A percentile compares a stretch with the other conserved stretches of the same genome.
phyloP scores from a whole-genome alignment of 768 basidiomycete species.

The Xanthoconium stramineum region DNA sequence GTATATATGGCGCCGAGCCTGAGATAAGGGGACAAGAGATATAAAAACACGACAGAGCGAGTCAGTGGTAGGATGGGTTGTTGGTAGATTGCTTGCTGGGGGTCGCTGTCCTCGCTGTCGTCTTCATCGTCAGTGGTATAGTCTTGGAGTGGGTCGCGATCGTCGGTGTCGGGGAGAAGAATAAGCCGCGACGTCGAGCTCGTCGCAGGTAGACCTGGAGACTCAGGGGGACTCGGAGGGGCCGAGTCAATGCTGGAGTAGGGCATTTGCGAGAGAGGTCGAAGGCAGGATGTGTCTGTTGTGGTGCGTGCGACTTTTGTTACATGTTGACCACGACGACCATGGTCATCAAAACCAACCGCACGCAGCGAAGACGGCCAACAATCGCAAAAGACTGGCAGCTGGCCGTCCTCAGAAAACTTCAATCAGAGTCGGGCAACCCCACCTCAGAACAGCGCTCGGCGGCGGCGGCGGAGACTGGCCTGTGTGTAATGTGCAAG shows the following conservation, averaged over 20 bases:
- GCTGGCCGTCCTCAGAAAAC: slow-evolving; percentile 27
- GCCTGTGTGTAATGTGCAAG: slow-evolving; percentile 26
- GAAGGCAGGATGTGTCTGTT: background rate
- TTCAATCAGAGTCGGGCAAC: slow-evolving; percentile 19
- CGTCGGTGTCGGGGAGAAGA: slow-evolving; percentile 56
- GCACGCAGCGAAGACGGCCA: slow-evolving; percentile 5
- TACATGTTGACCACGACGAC: slow-evolving; percentile 1
- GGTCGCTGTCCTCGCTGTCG: slow-evolving; percentile 33
- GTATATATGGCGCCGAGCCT: slow-evolving; percentile 68
- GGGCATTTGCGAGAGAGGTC: slow-evolving; percentile 4
- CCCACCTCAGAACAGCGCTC: slow-evolving; percentile 23
- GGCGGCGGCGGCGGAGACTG: slow-evolving; percentile 25
- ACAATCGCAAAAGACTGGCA: slow-evolving; percentile 29
- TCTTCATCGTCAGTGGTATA: slow-evolving; percentile 43
- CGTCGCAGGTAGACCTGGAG: background rate
- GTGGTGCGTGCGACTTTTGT: slow-evolving; percentile 19
- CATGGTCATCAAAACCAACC: background rate
- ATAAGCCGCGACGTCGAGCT: slow-evolving; percentile 54
- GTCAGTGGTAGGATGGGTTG: slow-evolving; percentile 46
- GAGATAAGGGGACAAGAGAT: slow-evolving; percentile 66
- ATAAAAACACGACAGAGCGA: slow-evolving; percentile 58
- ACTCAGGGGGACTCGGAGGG: background rate
- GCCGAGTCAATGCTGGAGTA: slow-evolving; percentile 16
- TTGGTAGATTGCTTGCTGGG: slow-evolving; percentile 6
- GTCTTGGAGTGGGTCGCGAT: slow-evolving; percentile 30